These are phyloP conservation scores for Camellia granthamiana DNA, from an alignment of 148 eudicot genomes.

Conservation along the genomic window DNA sequence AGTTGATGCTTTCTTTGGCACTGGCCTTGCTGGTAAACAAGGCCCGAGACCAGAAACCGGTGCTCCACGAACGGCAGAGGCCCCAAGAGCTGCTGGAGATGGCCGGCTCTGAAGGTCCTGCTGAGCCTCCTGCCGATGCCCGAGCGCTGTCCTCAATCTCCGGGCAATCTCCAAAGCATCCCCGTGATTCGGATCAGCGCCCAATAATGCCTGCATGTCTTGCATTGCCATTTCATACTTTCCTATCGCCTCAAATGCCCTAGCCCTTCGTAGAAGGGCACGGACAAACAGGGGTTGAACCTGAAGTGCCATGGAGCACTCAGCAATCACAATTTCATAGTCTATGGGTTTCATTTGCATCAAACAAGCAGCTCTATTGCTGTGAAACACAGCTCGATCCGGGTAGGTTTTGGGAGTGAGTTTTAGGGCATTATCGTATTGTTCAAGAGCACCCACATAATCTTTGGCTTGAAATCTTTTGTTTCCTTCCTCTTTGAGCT, in stretches of 20 bases:
- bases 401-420: conserved; percentile 72
- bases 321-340: conserved; percentile 66
- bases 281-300: conserved; percentile 75
- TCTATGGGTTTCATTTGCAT: conserved; percentile 95
- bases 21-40: conserved; percentile 77
- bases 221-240: conserved; percentile 76
- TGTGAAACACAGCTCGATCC: conserved; percentile 84
- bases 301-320: conserved; percentile 80
- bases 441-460: conserved; percentile 67
- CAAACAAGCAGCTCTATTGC: conserved; percentile 92
- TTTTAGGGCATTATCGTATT: conserved; percentile 84
- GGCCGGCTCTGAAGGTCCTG: conserved; percentile 86
- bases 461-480: conserved; percentile 69
- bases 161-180: conserved; percentile 74
- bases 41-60: conserved; percentile 88
- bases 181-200: conserved; percentile 61
- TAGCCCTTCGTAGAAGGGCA: conserved; percentile 81
- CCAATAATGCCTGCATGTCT: conserved; percentile 62
- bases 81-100: conserved; percentile 88
- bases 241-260: conserved; percentile 75
- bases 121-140: conserved; percentile 61
- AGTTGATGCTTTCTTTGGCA: conserved; percentile 52
- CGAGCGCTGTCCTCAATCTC: conserved; percentile 51
- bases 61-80: conserved; percentile 85
- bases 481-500: conserved; percentile 89